Evolutionary conservation across 257 asterid genomes (phyloP), one percentile per base, ranked within the genome.

Genomic region (Striga asiatica): DNA sequence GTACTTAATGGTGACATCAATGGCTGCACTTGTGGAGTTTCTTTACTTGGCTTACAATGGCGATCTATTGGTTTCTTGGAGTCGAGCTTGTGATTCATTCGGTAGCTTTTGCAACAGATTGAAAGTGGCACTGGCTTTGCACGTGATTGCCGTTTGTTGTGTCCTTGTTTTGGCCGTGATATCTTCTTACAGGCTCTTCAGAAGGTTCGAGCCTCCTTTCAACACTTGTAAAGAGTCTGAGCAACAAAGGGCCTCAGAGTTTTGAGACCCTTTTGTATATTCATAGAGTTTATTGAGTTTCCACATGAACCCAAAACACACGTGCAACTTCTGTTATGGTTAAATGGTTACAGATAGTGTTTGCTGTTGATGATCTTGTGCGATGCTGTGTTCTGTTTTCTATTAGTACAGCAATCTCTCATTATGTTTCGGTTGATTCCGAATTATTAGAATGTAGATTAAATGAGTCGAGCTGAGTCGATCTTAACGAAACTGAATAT

Each of bases 1-100:
- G 9, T 91, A 87, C 83, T 73, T 91, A 47, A 65, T 82, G 95
- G 85, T 91, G 58, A 80, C 98, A 51, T 80, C 96, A 18, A 41
- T 79, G 77, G 84, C 93, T 41, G 76, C 95, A 16, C 10, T 61
- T 11, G 68, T 20, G 32, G 95, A 87, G 81, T 72, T 91, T 56
- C 49, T 80, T 1, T 77, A 84, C 81, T 74, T 91, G 47, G 84
- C 75, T 21, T 80, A 82, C 28, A 63, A 82, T 21, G 98, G 98
- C 7, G 93, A 91, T 60, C 79, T 46, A 23, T 21, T 60, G 68
- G 82, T 91, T 6, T 57, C 98, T 10, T 91, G 98, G 98, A 87
- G 96, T 61, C 76, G 75, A 71, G 93, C 92, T 7, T 91, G 98
- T 64, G 73, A n/a, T 54, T 70, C 95, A n/a, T 91, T 71, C 55